Evolutionary conservation across 352 stramenopile species (phyloP), one percentile per base, ranked within the genome.

Genomic region (Nothophytophthora sp.): DNA sequence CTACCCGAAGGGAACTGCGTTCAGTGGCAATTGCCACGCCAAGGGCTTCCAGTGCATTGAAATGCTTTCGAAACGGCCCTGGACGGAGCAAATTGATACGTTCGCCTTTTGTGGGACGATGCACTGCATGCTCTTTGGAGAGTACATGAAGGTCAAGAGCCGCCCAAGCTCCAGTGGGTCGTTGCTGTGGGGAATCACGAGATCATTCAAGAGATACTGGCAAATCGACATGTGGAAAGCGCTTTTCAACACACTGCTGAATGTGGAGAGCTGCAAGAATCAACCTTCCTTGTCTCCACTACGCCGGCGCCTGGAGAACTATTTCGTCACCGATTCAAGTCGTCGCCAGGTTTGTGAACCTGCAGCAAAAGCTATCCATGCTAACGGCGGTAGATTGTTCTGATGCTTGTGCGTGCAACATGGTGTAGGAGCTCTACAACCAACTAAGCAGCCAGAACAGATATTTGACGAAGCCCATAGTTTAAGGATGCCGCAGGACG

Each of bases 41-140:
- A 90, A 91, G 68, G 84, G 80, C 5, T 96, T 96, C 39, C 78
- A 94, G 62, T 88, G 70, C 20, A 63, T 92, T 20, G 86, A 96
- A 56, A 96, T 96, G 86, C 55, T 92, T 19, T 85, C 74, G 3
- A 70, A 73, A 5, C 63, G 55, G 12, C 80, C 80, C 18, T 96
- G 86, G 86, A 92, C 74, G 18, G 61, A 82, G 10, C 86, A 96
- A 65, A 90, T 96, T 40, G 86, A 96, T 49, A 81, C 82, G 13
- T 96, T 96, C 44, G 86, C 84, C 4, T 69, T 96, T 30, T 84
- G 74, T 28, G 81, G 63, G 5, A 93, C 81, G 2, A 52, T 81
- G 7, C 75, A 96, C 42, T 93, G 83, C 55, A 78, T 96, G 72
- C 69, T 96, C 2, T 94, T 92, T 32, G 84, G 84, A 20, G 68